Evolutionary conservation across 441 rosid genomes (phyloP), one percentile per base, ranked within the genome.

Genomic region (Populus trichocarpa): DNA sequence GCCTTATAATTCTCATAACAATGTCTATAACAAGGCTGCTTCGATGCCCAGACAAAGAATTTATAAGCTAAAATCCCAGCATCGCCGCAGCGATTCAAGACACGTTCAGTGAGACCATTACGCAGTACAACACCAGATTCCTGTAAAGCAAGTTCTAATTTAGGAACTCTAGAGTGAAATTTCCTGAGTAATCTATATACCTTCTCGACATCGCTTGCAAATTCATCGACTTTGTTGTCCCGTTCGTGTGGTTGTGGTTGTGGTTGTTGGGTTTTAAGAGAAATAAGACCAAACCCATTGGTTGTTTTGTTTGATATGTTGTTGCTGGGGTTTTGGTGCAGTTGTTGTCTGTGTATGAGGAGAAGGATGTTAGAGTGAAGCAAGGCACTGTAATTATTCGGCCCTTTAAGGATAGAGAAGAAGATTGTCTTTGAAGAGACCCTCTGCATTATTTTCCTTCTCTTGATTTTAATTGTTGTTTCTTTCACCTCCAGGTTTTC

Each of bases 61-160:
- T 81, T 88, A 78, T 90, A 93, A 50, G 96, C 97, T 67, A 93
- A 77, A 89, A 82, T 90, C 77, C 98, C 97, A 2, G 97, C 97
- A 78, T 93, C 93, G 0, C 97, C 97, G 35, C 97, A 93, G 2
- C 97, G 94, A 80, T 83, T 90, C 81, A 93, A 66, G 28, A 95
- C 98, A 4, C 90, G 91, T 64, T 89, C 92, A 3, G 90, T 86
- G 59, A 95, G 85, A 30, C 90, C 96, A 6, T 86, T 81, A 32
- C 90, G 91, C 68, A 89, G 74, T 70, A 80, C 77, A 68, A 93
- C 84, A 36, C 95, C 93, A 36, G 96, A 93, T 67, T 90, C 89
- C 67, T 87, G 89, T 68, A 93, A 86, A 38, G 95, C 93, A 75
- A 92, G 88, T 82, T 90, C 97, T 78, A 93, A 73, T 40, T 95